These are phyloP conservation scores for Coniella lustricola DNA, from an alignment of 2,329 filamentous ascomycete genomes.

Conservation along the genomic window DNA sequence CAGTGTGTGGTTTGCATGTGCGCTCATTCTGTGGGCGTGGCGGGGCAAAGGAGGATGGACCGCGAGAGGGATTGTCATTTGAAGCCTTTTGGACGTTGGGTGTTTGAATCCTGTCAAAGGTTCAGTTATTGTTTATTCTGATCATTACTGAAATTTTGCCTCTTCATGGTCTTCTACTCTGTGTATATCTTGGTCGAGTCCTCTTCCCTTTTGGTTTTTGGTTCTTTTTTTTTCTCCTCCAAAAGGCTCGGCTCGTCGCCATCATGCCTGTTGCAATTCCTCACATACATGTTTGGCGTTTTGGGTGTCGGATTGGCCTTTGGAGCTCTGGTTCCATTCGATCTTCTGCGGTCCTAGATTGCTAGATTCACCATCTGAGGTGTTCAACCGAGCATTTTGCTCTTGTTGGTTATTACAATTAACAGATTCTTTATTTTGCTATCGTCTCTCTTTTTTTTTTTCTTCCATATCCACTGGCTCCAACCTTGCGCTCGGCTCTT, in stretches of 20 bases:
- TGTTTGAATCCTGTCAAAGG: too few relatives aligned
- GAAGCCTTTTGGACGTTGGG: conserved; percentile 7
- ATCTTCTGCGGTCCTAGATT: too few relatives aligned
- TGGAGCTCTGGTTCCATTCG: too few relatives aligned
- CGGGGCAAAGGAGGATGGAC: conserved; percentile 70
- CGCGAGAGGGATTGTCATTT: conserved; percentile 64
- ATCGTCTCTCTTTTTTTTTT: not conserved
- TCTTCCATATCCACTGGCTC: too few relatives aligned
- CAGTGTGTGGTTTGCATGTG: conserved; percentile 71
- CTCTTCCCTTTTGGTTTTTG: too few relatives aligned
- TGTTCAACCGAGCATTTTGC: not conserved
- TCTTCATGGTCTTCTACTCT: not conserved
- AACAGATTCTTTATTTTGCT: not conserved
- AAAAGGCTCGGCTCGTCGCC: too few relatives aligned
- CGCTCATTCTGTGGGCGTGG: conserved; percentile 72
- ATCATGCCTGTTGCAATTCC: too few relatives aligned
- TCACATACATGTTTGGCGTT: too few relatives aligned
- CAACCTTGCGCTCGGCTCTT: too few relatives aligned
- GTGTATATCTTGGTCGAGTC: not conserved
- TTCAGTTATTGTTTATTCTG: not conserved
- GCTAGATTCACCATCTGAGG: too few relatives aligned
- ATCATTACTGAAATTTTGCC: not conserved
- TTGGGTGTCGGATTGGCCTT: not conserved
- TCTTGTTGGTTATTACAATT: not conserved
- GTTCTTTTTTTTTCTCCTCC: too few relatives aligned